Conservation (phyloP, 2,329 filamentous ascomycete genomes). For the Trichophyton verrucosum region DNA sequence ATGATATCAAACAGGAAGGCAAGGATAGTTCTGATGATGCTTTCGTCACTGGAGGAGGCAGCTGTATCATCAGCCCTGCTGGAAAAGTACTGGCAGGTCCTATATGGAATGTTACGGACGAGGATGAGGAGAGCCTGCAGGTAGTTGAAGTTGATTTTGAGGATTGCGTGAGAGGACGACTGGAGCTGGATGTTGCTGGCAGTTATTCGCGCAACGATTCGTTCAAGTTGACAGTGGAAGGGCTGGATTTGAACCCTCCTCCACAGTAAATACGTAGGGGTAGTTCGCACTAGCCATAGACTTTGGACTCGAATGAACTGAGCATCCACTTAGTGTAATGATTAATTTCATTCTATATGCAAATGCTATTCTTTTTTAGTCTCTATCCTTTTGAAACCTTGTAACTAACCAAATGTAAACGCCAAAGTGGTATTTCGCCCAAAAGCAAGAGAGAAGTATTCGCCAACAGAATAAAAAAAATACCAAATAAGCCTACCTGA, state of each 20-base stretch:
- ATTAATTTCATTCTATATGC: slow-evolving; percentile 2
- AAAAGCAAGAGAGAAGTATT: background rate
- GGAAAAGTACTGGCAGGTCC: slow-evolving; percentile 72
- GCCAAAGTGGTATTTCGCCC: background rate
- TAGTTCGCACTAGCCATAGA: background rate
- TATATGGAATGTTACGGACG: slow-evolving; percentile 55
- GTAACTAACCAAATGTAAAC: slow-evolving; percentile 1
- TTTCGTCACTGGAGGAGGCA: slow-evolving; percentile 63
- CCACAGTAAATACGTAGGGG: slow-evolving; percentile 20
- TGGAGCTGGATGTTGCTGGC: slow-evolving; percentile 75
- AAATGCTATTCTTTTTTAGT: slow-evolving; percentile 3
- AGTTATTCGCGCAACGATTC: slow-evolving; percentile 67
- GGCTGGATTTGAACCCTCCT: slow-evolving; percentile 48
- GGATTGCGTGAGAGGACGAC: slow-evolving; percentile 66
- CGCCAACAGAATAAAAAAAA: background rate
- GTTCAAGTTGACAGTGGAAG: slow-evolving; percentile 48
- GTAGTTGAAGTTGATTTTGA: slow-evolving; percentile 71
- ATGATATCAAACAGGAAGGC: background rate
- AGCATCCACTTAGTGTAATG: background rate
- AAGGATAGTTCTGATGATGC: slow-evolving; percentile 22
- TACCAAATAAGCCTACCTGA: background rate
- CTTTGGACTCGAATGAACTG: background rate
- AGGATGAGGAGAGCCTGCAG: slow-evolving; percentile 49
- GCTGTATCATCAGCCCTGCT: slow-evolving; percentile 64
- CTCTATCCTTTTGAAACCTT: background rate